These are phyloP conservation scores for Cryptosporidium muris DNA, from an alignment of 169 alveolate species.

Conservation along the genomic window DNA sequence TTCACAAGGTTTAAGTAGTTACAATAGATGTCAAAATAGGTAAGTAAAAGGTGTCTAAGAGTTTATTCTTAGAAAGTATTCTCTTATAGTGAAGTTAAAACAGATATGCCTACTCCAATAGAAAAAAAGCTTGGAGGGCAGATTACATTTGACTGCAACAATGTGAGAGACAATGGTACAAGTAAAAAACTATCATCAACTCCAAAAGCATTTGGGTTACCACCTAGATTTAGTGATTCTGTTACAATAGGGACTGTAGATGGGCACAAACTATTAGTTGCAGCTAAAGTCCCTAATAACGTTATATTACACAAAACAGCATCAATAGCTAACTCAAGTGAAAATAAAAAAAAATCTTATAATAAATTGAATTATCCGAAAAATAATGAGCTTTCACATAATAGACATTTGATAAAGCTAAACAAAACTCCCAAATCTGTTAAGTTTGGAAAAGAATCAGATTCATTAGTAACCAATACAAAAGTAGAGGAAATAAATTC, in stretches of 20 bases:
- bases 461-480: not conserved
- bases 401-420: too few species aligned
- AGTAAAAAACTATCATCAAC: not conserved
- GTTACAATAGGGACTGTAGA: constrained; percentile 26
- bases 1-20: too few species aligned
- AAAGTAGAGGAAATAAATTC: constrained; percentile 27
- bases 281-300: constrained; percentile 35
- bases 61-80: not conserved
- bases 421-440: not conserved
- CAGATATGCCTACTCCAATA: constrained; percentile 42
- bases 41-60: not conserved
- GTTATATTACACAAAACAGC: not conserved
- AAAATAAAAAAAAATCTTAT: not conserved
- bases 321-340: not conserved
- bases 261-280: constrained; percentile 34
- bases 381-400: too few species aligned
- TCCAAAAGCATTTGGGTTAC: constrained; percentile 66
- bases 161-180: constrained; percentile 4
- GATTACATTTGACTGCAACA: constrained; percentile 3
- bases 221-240: constrained; percentile 62
- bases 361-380: not conserved
- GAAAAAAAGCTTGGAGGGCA: constrained; percentile 42
- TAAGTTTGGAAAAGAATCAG: not conserved
- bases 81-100: not conserved
- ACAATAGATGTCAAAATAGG: too few species aligned